These are phyloP conservation scores for Ilex paraguariensis DNA, from an alignment of 305 asterid species.

Conservation along the genomic window DNA sequence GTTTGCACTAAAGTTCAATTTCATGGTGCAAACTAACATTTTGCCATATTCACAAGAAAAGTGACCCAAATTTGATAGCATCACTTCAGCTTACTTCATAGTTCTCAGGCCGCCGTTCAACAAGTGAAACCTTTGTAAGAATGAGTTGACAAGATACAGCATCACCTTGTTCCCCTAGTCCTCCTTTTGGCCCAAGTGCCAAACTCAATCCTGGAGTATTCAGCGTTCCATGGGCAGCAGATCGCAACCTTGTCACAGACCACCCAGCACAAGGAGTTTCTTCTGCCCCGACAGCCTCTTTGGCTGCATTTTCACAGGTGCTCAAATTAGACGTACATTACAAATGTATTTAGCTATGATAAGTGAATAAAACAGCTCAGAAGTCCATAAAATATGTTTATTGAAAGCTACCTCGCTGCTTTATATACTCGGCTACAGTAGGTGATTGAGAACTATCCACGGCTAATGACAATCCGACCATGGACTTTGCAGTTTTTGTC, in stretches of 20 bases:
- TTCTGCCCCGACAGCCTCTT: constrained; percentile 96
- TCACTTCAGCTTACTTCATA: constrained; percentile 71
- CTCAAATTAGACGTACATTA: constrained; percentile 14
- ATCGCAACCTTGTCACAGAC: constrained; percentile 92
- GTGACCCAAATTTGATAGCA: constrained; percentile 9
- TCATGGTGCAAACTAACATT: constrained; percentile 1
- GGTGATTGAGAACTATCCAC: constrained; percentile 78
- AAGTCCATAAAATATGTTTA: constrained; percentile 9
- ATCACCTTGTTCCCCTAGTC: constrained; percentile 94
- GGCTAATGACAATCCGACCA: constrained; percentile 79
- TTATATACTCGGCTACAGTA: constrained; percentile 65
- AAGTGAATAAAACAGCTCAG: neutral
- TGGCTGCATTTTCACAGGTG: constrained; percentile 47
- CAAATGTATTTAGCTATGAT: neutral
- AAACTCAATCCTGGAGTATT: constrained; percentile 71
- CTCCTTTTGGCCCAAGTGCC: constrained; percentile 95
- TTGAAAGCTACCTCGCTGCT: constrained; percentile 70
- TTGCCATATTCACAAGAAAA: neutral
- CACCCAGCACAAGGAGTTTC: constrained; percentile 97
- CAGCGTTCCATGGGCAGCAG: constrained; percentile 93
- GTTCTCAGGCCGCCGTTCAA: constrained; percentile 97
- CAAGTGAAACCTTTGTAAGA: constrained; percentile 86
- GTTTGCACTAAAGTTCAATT: no score
- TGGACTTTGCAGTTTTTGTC: constrained; percentile 87
- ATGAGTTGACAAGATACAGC: constrained; percentile 95